Base-by-base conservation (phyloP, 805 yeast species). In the Candida arabinofermentans region DNA sequence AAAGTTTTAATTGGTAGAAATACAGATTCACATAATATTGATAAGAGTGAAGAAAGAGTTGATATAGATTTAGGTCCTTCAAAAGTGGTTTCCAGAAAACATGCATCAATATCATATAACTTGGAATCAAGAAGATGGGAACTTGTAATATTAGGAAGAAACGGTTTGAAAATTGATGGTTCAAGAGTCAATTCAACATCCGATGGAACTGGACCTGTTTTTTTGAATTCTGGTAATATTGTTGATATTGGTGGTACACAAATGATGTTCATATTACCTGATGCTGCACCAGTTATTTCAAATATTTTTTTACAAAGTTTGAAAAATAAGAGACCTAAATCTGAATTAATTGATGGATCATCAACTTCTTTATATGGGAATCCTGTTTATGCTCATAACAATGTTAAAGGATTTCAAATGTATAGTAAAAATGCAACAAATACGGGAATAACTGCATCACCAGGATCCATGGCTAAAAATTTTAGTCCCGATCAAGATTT, bases 201-300 rank as follows among this genome's bases (percentile, higher is more conserved):
- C 23, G 64, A 62, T 22, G 70, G 68, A 8, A 54, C 59, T 10
- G 52, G 49, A 0, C 71, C 74, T 3, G 73, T 82, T 12, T 74
- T 81, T 10, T 72, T 93, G 42, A 74, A 75, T 39, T 83, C 95
- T 2, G 99, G 99, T n/a, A 86, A 91, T 32, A 79, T 93, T 14
- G 65, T 93, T 43, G 99, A 93, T 55, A 81, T 93, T 35, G 98
- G 98, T 14, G 97, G 97, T 5, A 89, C 96, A 9, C 98, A 93
- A 65, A 93, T 93, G 98, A 91, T 93, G 95, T 93, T 93, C 59
- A 93, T 93, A 29, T 70, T 93, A 50, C 99, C 99, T 2, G 97
- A 90, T 60, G 80, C 86, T 4, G 78, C 79, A 10, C 96, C 96
- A 3, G 67, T 65, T 26, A 72, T 90, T 7, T 75, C 85, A 47